Evolutionary conservation across 1,139 yeast species (phyloP), one percentile per base, ranked within the genome.

Genomic region (Wickerhamomyces sp.): DNA sequence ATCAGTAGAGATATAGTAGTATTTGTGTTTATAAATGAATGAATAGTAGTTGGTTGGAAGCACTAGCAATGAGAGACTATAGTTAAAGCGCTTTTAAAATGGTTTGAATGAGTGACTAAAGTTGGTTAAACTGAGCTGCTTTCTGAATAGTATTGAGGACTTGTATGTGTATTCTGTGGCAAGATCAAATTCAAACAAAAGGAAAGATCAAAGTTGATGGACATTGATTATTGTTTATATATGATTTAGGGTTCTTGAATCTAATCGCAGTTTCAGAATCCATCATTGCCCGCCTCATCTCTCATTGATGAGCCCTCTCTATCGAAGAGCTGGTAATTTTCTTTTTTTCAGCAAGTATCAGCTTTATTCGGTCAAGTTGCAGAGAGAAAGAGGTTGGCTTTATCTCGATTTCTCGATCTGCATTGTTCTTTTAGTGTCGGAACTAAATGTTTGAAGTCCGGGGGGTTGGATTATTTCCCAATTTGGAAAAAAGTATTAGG

Each of bases 1-100:
- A 14, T 8, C 36, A 7, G 30, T 33, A 23, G 10, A 13, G 13
- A 32, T 32, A 10, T 40, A 14, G 29, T 26, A 34, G 33, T 26
- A 23, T 18, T 18, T 18, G 23, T 18, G 23, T 18, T 18, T 3
- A 18, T 18, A 36, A 57, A 52, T 27, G 60, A 55, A 37, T 52
- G 61, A 46, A 52, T 51, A 54, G 43, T 53, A 57, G 58, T 54
- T 50, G 47, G 51, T 45, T 42, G 34, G 13, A 10, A 50, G 51
- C 51, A 41, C 46, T 43, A 39, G 42, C 30, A 55, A 49, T 43
- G 61, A 58, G 50, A 47, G 62, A 57, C 57, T 38, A 49, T 57
- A 57, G 61, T 57, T 58, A 41, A 32, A 48, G 46, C 48, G 51
- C 47, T 40, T 50, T 49, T 36, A 32, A 34, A 11, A 10, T 14